Evolutionary conservation across 169 alveolate species (phyloP).

Genomic region (Eimeria nieschulzi): DNA sequence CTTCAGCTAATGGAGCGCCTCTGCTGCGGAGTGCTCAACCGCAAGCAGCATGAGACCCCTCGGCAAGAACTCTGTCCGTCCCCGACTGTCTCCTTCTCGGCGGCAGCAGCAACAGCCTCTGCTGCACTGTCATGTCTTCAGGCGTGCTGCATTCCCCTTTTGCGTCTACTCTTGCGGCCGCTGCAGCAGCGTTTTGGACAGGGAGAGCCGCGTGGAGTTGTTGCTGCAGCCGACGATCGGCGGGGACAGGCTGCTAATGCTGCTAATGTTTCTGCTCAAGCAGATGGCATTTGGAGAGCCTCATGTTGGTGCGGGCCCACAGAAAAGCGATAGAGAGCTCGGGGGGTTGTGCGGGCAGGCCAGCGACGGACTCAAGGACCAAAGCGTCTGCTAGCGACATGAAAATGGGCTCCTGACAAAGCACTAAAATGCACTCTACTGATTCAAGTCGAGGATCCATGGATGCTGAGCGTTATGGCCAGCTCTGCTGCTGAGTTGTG

Average conservation of each 20-base stretch:
- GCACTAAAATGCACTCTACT: too few relatives aligned
- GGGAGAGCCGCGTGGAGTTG: conserved; percentile 46
- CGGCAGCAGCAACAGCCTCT: conserved; percentile 24
- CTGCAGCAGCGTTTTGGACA: conserved; percentile 11
- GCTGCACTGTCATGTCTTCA: conserved; percentile 3
- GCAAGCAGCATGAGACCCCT: conserved; percentile 52
- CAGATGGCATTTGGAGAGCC: too few relatives aligned
- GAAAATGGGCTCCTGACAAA: too few relatives aligned
- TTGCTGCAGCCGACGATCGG: background rate
- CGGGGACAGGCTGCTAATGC: conserved; percentile 18
- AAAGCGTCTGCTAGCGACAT: background rate
- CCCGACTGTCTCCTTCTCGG: conserved; percentile 7
- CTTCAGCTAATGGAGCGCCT: background rate
- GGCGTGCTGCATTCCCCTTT: background rate
- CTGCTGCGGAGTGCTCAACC: conserved; percentile 40
- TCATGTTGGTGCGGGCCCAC: too few relatives aligned
- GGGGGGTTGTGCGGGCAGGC: conserved; percentile 10
- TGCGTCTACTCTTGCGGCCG: conserved; percentile 24
- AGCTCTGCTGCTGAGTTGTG: too few relatives aligned
- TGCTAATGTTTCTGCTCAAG: conserved; percentile 28
- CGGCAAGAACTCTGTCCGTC: conserved; percentile 4
- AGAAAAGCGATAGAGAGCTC: background rate
- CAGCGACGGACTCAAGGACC: conserved; percentile 3
- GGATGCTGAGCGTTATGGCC: too few relatives aligned
- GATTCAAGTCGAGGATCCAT: too few relatives aligned